Conservation (phyloP, 2,329 filamentous ascomycete genomes). For the Emmonsiellopsis sp. region DNA sequence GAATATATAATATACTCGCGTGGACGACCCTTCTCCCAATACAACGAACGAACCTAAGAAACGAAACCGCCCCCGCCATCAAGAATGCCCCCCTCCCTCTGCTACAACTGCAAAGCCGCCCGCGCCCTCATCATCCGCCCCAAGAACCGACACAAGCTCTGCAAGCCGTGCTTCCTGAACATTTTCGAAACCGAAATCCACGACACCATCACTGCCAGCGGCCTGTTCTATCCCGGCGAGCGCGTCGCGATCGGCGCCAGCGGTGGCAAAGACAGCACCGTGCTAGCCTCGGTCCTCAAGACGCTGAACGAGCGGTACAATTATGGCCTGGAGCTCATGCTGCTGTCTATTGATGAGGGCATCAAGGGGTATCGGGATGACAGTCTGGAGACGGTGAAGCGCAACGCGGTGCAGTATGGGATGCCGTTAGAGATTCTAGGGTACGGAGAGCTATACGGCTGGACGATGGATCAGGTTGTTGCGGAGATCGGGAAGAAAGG, state of each 20-base stretch:
- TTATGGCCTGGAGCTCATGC: constrained; percentile 75
- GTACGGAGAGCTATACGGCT: constrained; percentile 89
- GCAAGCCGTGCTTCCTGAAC: constrained; percentile 74
- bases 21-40: too few relatives aligned
- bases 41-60: not conserved
- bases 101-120: constrained; percentile 63
- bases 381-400: constrained; percentile 89
- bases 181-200: constrained; percentile 92
- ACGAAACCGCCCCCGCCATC: not conserved
- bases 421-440: constrained; percentile 89
- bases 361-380: constrained; percentile 97
- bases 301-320: constrained; percentile 83
- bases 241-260: constrained; percentile 89
- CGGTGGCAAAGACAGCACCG: constrained; percentile 94
- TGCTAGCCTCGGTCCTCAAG: constrained; percentile 87
- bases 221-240: constrained; percentile 77
- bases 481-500: constrained; percentile 94
- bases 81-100: constrained; percentile 66
- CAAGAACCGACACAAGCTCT: constrained; percentile 90
- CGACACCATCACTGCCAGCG: constrained; percentile 73
- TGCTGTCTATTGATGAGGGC: constrained; percentile 91
- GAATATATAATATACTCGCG: too few relatives aligned
- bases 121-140: constrained; percentile 85
- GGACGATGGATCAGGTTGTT: constrained; percentile 99
- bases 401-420: constrained; percentile 81